These are phyloP conservation scores for Rhododendron ferrugineum DNA, from an alignment of 148 eudicot species.

Conservation along the genomic window DNA sequence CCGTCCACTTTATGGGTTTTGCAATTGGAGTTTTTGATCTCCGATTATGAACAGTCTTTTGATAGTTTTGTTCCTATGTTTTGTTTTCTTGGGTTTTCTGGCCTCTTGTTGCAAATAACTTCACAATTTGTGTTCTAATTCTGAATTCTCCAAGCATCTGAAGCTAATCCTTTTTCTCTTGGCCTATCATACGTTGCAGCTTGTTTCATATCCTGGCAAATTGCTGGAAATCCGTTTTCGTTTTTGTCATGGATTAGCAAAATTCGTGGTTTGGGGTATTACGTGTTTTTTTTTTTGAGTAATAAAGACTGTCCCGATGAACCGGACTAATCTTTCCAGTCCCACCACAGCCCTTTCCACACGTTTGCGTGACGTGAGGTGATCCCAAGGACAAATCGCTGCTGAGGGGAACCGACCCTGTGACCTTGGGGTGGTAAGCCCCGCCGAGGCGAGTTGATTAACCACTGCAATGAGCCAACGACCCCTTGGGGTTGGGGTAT, in stretches of 20 bases:
- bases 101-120: neutral
- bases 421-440: too few relatives aligned
- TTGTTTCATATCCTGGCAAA: neutral
- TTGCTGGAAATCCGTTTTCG: neutral
- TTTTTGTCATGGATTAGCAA: neutral
- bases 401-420: too few relatives aligned
- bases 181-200: neutral
- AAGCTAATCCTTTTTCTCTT: neutral
- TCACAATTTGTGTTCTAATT: neutral
- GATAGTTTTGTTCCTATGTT: neutral
- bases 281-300: neutral
- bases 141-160: neutral
- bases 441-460: too few relatives aligned
- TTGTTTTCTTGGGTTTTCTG: neutral
- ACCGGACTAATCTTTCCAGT: neutral
- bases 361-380: too few relatives aligned
- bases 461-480: too few relatives aligned
- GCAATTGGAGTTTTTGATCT: neutral
- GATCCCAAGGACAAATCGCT: too few relatives aligned
- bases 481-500: neutral
- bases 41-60: neutral
- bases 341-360: too few relatives aligned
- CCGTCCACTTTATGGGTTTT: neutral
- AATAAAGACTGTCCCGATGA: neutral
- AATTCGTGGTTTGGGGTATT: neutral